Percentiles rank a stretch among this genome's conserved stretches.
Evolutionary conservation across 495 filamentous ascomycete species (phyloP).

Genomic region (Pyrenopolyporus hunteri): DNA sequence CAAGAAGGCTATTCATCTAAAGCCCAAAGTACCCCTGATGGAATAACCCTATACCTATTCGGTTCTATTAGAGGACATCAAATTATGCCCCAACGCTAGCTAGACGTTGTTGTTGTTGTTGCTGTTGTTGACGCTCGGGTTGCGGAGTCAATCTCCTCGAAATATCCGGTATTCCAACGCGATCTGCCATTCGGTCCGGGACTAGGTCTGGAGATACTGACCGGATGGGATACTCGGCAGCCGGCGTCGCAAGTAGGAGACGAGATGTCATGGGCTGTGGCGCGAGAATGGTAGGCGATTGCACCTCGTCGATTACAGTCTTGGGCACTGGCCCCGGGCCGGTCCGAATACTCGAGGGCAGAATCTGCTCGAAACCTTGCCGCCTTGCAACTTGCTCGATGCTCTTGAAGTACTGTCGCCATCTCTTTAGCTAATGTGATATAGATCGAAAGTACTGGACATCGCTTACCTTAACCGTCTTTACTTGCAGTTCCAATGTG

Average conservation of each 20-base stretch:
- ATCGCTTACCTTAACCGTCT: slow-evolving; percentile 75
- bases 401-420: slow-evolving; percentile 67
- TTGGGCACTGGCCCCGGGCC: slow-evolving; percentile 38
- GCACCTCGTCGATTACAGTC: slow-evolving; percentile 44
- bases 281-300: slow-evolving; percentile 52
- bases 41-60: slow-evolving; percentile 7
- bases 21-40: background rate
- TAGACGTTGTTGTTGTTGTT: slow-evolving; percentile 39
- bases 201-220: slow-evolving; percentile 62
- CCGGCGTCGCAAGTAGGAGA: slow-evolving; percentile 53
- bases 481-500: slow-evolving; percentile 81
- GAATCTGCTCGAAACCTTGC: slow-evolving; percentile 64
- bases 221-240: slow-evolving; percentile 55
- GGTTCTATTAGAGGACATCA: background rate
- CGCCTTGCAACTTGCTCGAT: slow-evolving; percentile 65
- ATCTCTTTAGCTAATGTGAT: slow-evolving; percentile 10
- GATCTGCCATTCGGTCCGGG: slow-evolving; percentile 72
- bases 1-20: slow-evolving; percentile 3
- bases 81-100: slow-evolving; percentile 40
- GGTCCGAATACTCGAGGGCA: slow-evolving; percentile 57
- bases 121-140: slow-evolving; percentile 47
- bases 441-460: background rate
- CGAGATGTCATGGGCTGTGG: slow-evolving; percentile 56
- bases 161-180: slow-evolving; percentile 62
- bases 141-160: slow-evolving; percentile 49